phyloP scores from a whole-genome alignment of 257 asterid species.

The Rubia yunnanensis region DNA sequence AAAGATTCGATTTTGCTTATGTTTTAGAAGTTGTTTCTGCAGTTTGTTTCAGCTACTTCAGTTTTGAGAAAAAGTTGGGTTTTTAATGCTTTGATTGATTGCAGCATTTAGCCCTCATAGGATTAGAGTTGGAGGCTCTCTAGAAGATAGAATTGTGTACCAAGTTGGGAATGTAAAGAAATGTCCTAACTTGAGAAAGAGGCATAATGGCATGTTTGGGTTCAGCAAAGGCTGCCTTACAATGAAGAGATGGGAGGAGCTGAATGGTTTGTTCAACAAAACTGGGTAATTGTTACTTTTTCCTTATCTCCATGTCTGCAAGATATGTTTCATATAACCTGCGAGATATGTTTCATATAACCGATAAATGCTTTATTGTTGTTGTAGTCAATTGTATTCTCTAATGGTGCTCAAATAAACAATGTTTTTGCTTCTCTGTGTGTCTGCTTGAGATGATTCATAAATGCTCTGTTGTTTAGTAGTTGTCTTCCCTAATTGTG shows the following conservation, averaged over 20 bases:
- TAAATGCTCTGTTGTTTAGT: too few relatives aligned
- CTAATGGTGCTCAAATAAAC: neutral
- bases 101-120: slow-evolving; percentile 55
- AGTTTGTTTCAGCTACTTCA: neutral
- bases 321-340: too few relatives aligned
- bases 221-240: slow-evolving; percentile 53
- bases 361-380: too few relatives aligned
- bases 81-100: neutral
- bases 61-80: neutral
- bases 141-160: slow-evolving; percentile 64
- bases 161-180: slow-evolving; percentile 31
- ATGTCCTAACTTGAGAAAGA: slow-evolving; percentile 48
- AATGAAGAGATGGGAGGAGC: slow-evolving; percentile 64
- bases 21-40: neutral
- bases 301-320: too few relatives aligned
- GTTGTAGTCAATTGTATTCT: too few relatives aligned
- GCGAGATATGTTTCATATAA: too few relatives aligned
- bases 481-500: too few relatives aligned
- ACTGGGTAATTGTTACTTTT: slow-evolving; percentile 44
- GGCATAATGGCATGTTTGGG: slow-evolving; percentile 34
- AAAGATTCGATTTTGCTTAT: neutral
- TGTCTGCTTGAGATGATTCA: too few relatives aligned
- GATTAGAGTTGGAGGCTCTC: slow-evolving; percentile 64
- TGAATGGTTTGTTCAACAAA: slow-evolving; percentile 39
- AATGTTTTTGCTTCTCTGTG: too few relatives aligned